Evolutionary conservation across 345 rosid species (phyloP).

Genomic region (Litchi chinensis): DNA sequence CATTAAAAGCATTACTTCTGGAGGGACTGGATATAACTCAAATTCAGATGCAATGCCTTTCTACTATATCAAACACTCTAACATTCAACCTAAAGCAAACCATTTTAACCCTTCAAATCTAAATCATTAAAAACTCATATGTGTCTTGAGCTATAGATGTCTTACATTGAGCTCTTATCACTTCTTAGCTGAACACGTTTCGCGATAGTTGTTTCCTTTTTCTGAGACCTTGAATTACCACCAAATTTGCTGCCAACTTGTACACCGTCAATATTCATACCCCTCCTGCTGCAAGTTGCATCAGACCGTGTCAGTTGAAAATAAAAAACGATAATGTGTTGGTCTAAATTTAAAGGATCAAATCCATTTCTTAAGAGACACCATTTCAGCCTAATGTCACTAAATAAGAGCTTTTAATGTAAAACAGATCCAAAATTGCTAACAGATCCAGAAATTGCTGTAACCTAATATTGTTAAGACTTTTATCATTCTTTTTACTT

Average conservation of each 20-base stretch:
- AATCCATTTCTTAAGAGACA: background rate
- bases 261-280: conserved; percentile 24
- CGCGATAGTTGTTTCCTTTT: conserved; percentile 38
- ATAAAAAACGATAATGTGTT: background rate
- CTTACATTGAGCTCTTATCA: conserved; percentile 40
- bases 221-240: conserved; percentile 38
- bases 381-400: conserved; percentile 1
- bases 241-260: conserved; percentile 34
- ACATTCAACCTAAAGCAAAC: background rate
- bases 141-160: background rate
- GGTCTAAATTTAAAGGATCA: conserved; percentile 4
- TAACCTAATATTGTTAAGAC: conserved; percentile 40
- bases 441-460: conserved; percentile 1
- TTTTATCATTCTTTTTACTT: conserved; percentile 33
- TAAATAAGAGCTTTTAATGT: background rate
- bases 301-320: conserved; percentile 12
- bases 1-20: background rate
- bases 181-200: conserved; percentile 37
- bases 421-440: background rate
- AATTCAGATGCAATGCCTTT: background rate
- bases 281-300: conserved; percentile 32
- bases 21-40: background rate
- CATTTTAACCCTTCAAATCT: background rate
- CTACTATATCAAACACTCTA: background rate
- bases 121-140: background rate